Conservation (phyloP, 352 stramenopile species). For the Phytophthora fragariae region DNA sequence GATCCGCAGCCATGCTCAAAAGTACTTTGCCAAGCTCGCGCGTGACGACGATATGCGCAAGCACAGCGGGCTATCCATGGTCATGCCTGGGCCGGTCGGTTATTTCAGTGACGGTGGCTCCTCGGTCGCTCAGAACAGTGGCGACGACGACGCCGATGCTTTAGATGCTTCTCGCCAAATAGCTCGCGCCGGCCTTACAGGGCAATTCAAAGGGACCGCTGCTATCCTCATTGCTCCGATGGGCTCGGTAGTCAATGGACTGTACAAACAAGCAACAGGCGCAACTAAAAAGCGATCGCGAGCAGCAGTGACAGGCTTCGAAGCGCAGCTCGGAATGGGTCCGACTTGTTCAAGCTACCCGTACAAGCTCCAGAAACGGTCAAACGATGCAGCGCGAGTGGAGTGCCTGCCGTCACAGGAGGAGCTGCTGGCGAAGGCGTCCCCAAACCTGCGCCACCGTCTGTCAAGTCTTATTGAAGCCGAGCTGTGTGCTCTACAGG, state of each 20-base stretch:
- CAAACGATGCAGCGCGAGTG: slow-evolving; percentile 34
- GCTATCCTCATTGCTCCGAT: slow-evolving; percentile 32
- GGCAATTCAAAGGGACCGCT: slow-evolving; percentile 32
- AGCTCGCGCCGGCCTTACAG: not conserved
- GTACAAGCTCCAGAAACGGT: slow-evolving; percentile 38
- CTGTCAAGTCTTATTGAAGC: slow-evolving; percentile 80
- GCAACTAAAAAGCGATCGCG: slow-evolving; percentile 48
- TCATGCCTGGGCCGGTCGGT: slow-evolving; percentile 29
- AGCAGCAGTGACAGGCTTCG: slow-evolving; percentile 17
- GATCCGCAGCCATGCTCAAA: slow-evolving; percentile 87
- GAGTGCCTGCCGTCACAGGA: slow-evolving; percentile 73
- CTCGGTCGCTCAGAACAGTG: slow-evolving; percentile 63
- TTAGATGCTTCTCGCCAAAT: slow-evolving; percentile 30
- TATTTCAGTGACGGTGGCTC: slow-evolving; percentile 78
- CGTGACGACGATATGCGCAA: slow-evolving; percentile 79
- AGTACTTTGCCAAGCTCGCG: slow-evolving; percentile 89
- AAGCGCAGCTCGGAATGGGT: slow-evolving; percentile 12
- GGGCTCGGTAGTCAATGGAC: slow-evolving; percentile 15
- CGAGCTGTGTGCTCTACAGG: slow-evolving; percentile 82
- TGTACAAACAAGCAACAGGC: slow-evolving; percentile 26
- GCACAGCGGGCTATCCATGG: slow-evolving; percentile 40
- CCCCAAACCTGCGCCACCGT: slow-evolving; percentile 71
- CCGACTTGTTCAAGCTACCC: slow-evolving; percentile 15
- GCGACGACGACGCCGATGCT: slow-evolving; percentile 53
- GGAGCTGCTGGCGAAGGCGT: slow-evolving; percentile 77